Conservation (phyloP, 116 monocot genomes). For the Papilionanthe hybrid region DNA sequence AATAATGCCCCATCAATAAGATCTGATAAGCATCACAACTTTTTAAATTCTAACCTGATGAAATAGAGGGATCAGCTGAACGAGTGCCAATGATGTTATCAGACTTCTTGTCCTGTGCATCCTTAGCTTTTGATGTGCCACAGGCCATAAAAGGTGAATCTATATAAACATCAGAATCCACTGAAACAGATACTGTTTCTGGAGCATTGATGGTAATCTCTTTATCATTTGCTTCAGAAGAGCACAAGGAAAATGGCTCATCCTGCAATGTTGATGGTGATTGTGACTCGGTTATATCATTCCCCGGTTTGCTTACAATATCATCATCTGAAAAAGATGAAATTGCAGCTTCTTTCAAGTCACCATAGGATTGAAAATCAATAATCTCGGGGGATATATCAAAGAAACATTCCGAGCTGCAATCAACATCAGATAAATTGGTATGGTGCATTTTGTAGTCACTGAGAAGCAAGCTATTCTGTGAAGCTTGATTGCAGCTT, state of each 20-base stretch:
- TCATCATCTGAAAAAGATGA: slow-evolving; percentile 19
- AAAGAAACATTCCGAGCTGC: slow-evolving; percentile 11
- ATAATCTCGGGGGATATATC: slow-evolving; percentile 17
- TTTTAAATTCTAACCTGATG: slow-evolving; percentile 8
- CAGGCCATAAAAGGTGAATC: slow-evolving; percentile 4
- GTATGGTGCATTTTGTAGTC: slow-evolving; percentile 4
- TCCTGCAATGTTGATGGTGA: slow-evolving; percentile 7
- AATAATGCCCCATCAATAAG: neutral
- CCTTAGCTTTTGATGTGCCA: slow-evolving; percentile 5
- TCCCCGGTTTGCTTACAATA: slow-evolving; percentile 2
- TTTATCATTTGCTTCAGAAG: slow-evolving; percentile 9
- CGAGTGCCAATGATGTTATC: slow-evolving; percentile 7
- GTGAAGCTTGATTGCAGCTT: slow-evolving; percentile 2
- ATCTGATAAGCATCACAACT: neutral
- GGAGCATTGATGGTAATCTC: neutral
- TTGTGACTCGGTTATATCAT: slow-evolving; percentile 10
- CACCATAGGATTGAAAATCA: slow-evolving; percentile 8
- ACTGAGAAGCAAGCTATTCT: slow-evolving; percentile 6
- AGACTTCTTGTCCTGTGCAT: slow-evolving; percentile 13
- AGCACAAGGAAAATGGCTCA: slow-evolving; percentile 3
- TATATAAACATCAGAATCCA: slow-evolving; percentile 11
- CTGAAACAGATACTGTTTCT: slow-evolving; percentile 11
- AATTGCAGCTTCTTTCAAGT: slow-evolving; percentile 10
- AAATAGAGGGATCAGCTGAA: slow-evolving; percentile 8
- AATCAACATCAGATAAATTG: slow-evolving; percentile 4